phyloP scores from a whole-genome alignment of 768 basidiomycete species.

The Agrocybe praecox region DNA sequence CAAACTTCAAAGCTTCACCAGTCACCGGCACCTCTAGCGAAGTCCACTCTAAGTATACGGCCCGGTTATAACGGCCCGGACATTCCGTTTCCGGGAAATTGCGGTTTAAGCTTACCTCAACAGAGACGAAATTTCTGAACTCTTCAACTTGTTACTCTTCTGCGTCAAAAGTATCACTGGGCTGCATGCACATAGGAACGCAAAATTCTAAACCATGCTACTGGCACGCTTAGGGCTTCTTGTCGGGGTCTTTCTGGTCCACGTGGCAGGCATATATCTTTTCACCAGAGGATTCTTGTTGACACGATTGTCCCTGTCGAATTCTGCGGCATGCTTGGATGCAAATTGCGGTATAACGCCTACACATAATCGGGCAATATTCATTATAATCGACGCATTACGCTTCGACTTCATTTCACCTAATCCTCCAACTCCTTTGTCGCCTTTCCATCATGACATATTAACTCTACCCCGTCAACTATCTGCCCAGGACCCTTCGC shows the following conservation, averaged over 20 bases:
- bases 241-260: conserved; percentile 65
- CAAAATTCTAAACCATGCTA: not conserved
- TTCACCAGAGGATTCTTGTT: conserved; percentile 93
- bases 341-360: conserved; percentile 50
- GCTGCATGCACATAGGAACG: not conserved
- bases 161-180: too few species aligned
- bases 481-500: conserved; percentile 58
- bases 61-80: not conserved
- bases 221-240: conserved; percentile 27
- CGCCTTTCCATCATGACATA: conserved; percentile 79
- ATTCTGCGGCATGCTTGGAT: conserved; percentile 46
- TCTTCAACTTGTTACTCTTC: too few species aligned
- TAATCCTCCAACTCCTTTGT: conserved; percentile 59
- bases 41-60: too few species aligned
- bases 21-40: too few species aligned
- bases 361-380: conserved; percentile 78
- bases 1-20: too few species aligned
- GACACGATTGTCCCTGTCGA: conserved; percentile 70
- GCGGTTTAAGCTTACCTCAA: not conserved
- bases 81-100: not conserved
- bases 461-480: conserved; percentile 79
- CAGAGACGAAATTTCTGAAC: not conserved
- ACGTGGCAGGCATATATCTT: conserved; percentile 80
- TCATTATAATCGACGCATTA: conserved; percentile 90
- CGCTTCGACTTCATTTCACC: conserved; percentile 92